These are phyloP conservation scores for Talaromyces liani DNA, from an alignment of 495 filamentous ascomycete genomes.

Conservation along the genomic window DNA sequence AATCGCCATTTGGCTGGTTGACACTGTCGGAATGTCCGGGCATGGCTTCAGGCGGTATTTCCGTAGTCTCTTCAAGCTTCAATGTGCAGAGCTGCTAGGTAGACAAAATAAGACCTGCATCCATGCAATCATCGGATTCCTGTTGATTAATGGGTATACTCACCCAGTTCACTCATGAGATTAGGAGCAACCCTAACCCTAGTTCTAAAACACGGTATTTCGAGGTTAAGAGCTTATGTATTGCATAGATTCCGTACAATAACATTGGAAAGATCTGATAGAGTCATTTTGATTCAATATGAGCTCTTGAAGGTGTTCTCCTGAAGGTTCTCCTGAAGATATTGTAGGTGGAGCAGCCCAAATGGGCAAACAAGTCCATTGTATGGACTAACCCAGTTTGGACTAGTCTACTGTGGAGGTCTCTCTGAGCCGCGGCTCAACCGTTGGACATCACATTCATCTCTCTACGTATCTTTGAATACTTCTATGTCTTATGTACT, in stretches of 20 bases:
- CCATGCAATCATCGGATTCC: too few species aligned
- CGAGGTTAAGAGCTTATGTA: neutral
- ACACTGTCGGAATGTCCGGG: too few species aligned
- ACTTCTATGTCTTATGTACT: neutral
- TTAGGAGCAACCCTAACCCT: too few species aligned
- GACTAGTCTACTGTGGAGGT: neutral
- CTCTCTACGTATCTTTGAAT: neutral
- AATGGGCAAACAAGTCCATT: neutral
- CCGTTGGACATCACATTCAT: slow-evolving; percentile 1
- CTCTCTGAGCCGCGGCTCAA: slow-evolving; percentile 5
- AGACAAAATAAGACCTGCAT: too few species aligned
- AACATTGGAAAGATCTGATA: neutral
- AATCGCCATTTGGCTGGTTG: too few species aligned
- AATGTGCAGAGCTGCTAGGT: too few species aligned
- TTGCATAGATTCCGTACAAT: too few species aligned
- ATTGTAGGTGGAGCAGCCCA: neutral
- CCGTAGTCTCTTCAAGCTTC: too few species aligned
- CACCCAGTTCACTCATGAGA: too few species aligned
- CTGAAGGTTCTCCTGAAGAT: neutral
- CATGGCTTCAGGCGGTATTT: too few species aligned
- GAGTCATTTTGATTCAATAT: neutral
- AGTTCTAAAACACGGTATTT: too few species aligned
- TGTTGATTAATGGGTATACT: too few species aligned
- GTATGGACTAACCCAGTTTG: neutral
- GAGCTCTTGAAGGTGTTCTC: neutral